Conservation (phyloP, 1,284 basidiomycete species). For the Tylopilus microsporus region DNA sequence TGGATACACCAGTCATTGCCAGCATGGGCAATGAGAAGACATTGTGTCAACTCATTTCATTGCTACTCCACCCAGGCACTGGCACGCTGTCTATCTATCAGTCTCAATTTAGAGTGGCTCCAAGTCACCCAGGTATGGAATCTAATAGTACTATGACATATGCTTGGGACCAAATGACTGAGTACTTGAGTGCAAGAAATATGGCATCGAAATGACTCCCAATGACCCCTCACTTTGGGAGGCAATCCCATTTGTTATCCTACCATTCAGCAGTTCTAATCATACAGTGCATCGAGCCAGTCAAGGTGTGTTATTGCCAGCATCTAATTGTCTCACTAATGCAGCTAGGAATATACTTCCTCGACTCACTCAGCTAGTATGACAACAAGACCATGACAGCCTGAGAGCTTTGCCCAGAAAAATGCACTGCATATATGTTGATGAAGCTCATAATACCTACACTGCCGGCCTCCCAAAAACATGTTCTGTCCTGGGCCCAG, state of each 20-base stretch:
- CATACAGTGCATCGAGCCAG: too few relatives aligned
- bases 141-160: not conserved
- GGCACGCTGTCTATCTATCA: not conserved
- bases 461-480: too few relatives aligned
- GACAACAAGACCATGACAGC: too few relatives aligned
- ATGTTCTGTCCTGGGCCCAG: too few relatives aligned
- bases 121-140: not conserved
- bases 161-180: too few relatives aligned
- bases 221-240: not conserved
- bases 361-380: too few relatives aligned
- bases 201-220: not conserved
- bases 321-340: too few relatives aligned
- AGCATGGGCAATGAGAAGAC: not conserved
- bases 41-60: not conserved
- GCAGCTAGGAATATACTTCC: too few relatives aligned
- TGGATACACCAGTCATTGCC: not conserved
- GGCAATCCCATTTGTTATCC: not conserved
- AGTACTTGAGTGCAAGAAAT: not conserved
- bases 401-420: too few relatives aligned
- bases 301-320: too few relatives aligned
- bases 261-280: too few relatives aligned
- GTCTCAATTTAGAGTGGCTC: not conserved
- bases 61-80: not conserved
- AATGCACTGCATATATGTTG: not conserved
- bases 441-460: not conserved